A percentile compares a stretch with the other conserved stretches of the same genome.
phyloP scores from a whole-genome alignment of 345 rosid genomes.

The Angophora floribunda region DNA sequence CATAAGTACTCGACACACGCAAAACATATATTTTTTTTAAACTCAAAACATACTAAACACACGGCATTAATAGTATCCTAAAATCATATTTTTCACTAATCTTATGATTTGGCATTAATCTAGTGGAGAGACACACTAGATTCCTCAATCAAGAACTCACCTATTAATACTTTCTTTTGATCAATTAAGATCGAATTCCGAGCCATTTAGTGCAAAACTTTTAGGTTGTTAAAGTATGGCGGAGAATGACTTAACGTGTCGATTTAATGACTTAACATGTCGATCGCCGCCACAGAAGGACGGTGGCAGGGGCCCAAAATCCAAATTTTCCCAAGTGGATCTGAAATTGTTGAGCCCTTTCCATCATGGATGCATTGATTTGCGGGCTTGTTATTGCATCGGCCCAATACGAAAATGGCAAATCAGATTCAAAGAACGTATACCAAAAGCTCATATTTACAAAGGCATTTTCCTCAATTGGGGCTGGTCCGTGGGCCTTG shows the following conservation, averaged over 20 bases:
- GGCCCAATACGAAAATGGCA: neutral
- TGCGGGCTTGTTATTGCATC: neutral
- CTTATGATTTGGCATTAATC: neutral
- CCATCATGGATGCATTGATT: neutral
- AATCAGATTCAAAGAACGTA: neutral
- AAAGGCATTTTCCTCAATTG: neutral
- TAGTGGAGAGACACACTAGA: neutral
- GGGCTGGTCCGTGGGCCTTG: neutral
- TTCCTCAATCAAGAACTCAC: neutral
- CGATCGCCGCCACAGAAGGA: neutral
- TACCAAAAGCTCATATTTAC: neutral
- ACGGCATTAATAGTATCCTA: neutral
- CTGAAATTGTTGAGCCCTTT: neutral
- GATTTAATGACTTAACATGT: neutral
- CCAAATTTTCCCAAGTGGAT: neutral
- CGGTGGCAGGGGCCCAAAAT: neutral
- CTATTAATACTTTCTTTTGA: neutral
- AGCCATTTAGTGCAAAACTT: neutral
- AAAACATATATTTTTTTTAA: neutral
- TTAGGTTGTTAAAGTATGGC: neutral
- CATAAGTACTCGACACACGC: neutral
- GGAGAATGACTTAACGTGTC: too few relatives aligned
- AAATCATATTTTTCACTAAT: neutral
- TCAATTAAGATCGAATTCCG: neutral
- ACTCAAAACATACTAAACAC: neutral